Conservation (phyloP, 495 filamentous ascomycete species). For the Penicillium desertorum region DNA sequence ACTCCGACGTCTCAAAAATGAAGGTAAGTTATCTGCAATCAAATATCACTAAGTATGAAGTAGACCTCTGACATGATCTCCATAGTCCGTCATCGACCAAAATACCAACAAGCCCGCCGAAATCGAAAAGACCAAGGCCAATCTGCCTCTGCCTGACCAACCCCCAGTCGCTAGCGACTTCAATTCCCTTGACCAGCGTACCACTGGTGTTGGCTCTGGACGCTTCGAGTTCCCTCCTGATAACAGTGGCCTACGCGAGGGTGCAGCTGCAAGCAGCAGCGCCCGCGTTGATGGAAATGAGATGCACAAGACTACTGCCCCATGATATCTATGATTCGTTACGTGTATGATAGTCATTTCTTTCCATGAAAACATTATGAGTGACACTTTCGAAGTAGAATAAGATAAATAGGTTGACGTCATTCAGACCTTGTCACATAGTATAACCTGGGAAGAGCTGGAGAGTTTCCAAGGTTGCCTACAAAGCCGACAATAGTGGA, state of each 20-base stretch:
- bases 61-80: conserved; percentile 3
- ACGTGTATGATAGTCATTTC: too few species aligned
- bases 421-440: too few species aligned
- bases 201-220: conserved; percentile 67
- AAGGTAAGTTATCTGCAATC: conserved; percentile 35
- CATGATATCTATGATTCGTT: too few species aligned
- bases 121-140: conserved; percentile 63
- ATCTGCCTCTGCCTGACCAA: conserved; percentile 76
- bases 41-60: background rate
- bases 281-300: too few species aligned
- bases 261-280: conserved; percentile 20
- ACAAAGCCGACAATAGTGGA: too few species aligned
- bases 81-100: conserved; percentile 49
- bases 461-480: too few species aligned
- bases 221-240: conserved; percentile 47
- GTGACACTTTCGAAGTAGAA: too few species aligned
- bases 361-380: too few species aligned
- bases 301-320: too few species aligned
- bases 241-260: conserved; percentile 58
- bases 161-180: conserved; percentile 71
- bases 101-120: conserved; percentile 57
- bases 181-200: conserved; percentile 67
- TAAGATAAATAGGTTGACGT: too few species aligned
- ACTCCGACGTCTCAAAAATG: conserved; percentile 49
- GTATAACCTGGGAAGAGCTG: too few species aligned